Percentiles rank a stretch among this genome's conserved stretches.
phyloP scores from a whole-genome alignment of 495 filamentous ascomycete species.

The Hypomontagnella monticulosa region DNA sequence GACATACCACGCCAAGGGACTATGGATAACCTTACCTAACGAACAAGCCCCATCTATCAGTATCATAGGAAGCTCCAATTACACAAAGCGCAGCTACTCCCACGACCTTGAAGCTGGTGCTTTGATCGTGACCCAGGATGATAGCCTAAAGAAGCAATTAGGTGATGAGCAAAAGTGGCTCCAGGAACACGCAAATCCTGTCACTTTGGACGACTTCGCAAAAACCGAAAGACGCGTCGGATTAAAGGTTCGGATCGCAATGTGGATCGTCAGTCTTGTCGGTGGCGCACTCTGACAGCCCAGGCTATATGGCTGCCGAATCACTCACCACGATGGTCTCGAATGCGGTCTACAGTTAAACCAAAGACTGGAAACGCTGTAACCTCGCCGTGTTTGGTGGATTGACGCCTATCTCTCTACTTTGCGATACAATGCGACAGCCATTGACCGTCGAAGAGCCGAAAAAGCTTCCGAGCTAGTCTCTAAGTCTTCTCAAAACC shows the following conservation, averaged over 20 bases:
- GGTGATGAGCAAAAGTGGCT: conserved; percentile 82
- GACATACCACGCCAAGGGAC: conserved; percentile 98
- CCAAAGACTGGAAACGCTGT: not conserved
- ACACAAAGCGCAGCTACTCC: conserved; percentile 91
- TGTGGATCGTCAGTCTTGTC: conserved; percentile 85
- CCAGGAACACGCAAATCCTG: conserved; percentile 70
- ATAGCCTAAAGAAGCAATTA: conserved; percentile 74
- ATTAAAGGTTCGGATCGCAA: conserved; percentile 83
- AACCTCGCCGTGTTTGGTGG: not conserved
- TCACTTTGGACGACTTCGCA: conserved; percentile 79
- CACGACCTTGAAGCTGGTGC: conserved; percentile 90
- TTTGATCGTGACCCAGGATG: conserved; percentile 82
- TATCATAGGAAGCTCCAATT: conserved; percentile 91
- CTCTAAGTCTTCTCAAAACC: conserved; percentile 8
- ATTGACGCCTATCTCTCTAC: not conserved
- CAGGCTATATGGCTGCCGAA: not conserved
- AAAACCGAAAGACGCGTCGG: conserved; percentile 83
- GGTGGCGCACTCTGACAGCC: conserved; percentile 70
- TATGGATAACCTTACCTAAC: conserved; percentile 84
- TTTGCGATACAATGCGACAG: not conserved
- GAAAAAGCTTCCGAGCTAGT: conserved; percentile 11
- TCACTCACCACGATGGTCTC: conserved; percentile 1
- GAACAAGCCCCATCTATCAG: conserved; percentile 74
- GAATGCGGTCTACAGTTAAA: conserved; percentile 5
- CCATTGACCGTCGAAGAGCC: not conserved